Conservation (phyloP, 805 yeast species). For the Yamadazyma insecticola region DNA sequence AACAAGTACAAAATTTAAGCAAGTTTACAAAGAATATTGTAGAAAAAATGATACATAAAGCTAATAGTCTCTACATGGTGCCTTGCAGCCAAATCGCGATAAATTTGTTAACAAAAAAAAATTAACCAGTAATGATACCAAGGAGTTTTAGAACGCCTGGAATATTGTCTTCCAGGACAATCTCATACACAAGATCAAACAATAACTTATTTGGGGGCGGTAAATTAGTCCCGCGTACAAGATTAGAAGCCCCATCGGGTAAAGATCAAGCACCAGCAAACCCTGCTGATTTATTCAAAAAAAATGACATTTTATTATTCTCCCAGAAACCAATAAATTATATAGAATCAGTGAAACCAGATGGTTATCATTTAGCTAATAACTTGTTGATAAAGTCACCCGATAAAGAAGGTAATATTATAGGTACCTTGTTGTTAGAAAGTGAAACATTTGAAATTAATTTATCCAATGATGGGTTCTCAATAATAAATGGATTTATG, state of each 20-base stretch:
- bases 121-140: too few species aligned
- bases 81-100: too few species aligned
- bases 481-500: conserved; percentile 44
- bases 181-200: background rate
- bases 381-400: conserved; percentile 46
- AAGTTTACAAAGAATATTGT: too few species aligned
- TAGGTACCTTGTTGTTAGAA: conserved; percentile 48
- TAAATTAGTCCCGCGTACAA: conserved; percentile 11
- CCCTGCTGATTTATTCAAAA: conserved; percentile 41
- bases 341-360: conserved; percentile 40
- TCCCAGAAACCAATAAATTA: conserved; percentile 40
- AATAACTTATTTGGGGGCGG: conserved; percentile 26
- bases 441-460: conserved; percentile 62
- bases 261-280: conserved; percentile 37
- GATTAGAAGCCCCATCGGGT: conserved; percentile 26
- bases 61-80: too few species aligned
- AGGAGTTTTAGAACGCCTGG: too few species aligned
- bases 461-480: conserved; percentile 41
- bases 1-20: too few species aligned
- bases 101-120: too few species aligned
- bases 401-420: conserved; percentile 28
- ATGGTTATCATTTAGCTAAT: conserved; percentile 59
- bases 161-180: too few species aligned
- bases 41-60: too few species aligned
- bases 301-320: conserved; percentile 39